These are phyloP conservation scores for Rhynchosporium agropyri DNA, from an alignment of 2,329 filamentous ascomycete species.

Conservation along the genomic window DNA sequence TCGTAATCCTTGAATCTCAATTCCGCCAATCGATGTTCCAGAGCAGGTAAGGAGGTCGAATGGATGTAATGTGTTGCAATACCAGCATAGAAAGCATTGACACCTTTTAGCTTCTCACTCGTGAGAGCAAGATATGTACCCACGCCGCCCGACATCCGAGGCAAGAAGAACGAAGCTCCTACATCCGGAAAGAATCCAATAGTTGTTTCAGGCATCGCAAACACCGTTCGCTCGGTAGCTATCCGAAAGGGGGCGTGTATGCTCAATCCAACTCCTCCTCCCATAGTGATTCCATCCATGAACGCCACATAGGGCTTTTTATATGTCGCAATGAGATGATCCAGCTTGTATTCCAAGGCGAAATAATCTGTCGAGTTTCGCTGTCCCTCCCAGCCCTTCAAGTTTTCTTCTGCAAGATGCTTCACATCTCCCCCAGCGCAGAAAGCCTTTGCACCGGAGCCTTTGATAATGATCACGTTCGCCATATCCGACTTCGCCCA, in stretches of 20 bases:
- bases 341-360: constrained; percentile 90
- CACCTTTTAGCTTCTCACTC: constrained; percentile 78
- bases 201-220: constrained; percentile 97
- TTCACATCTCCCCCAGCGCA: constrained; percentile 93
- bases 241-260: constrained; percentile 96
- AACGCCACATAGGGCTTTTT: constrained; percentile 90
- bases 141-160: constrained; percentile 80
- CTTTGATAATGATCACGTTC: constrained; percentile 90
- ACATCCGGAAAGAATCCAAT: constrained; percentile 99
- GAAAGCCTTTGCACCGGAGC: constrained; percentile 80
- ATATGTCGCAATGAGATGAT: constrained; percentile 95
- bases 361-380: constrained; percentile 83
- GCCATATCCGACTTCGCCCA: constrained; percentile 96
- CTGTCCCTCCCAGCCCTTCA: constrained; percentile 68
- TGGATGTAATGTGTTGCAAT: constrained; percentile 96
- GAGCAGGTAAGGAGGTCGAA: constrained; percentile 78
- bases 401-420: constrained; percentile 74
- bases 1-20: constrained; percentile 84
- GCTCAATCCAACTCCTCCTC: constrained; percentile 90
- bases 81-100: constrained; percentile 86
- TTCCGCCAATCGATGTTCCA: constrained; percentile 86
- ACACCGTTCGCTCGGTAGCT: constrained; percentile 91
- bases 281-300: constrained; percentile 99
- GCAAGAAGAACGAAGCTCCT: constrained; percentile 93
- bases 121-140: constrained; percentile 95